Evolutionary conservation across 2,329 filamentous ascomycete genomes (phyloP), one percentile per base, ranked within the genome.

Genomic region (Fusarium sp.): DNA sequence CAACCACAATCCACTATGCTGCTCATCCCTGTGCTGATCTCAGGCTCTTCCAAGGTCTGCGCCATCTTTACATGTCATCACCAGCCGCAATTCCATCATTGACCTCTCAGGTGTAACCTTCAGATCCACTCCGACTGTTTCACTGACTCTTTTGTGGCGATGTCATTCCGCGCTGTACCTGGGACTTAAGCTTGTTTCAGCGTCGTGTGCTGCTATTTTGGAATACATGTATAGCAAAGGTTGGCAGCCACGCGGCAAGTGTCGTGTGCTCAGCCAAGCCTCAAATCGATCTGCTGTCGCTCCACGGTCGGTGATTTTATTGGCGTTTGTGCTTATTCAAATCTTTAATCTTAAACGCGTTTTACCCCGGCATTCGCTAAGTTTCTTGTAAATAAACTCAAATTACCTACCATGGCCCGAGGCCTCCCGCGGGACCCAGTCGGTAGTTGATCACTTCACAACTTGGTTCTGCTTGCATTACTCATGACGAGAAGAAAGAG

Each of bases 1-100:
- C 65, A 72, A 60, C 52, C 60, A 73, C 28, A 32, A 1, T 7
- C 9, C 2, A 3, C 9, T 37, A 47, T 25, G 19, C 4, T 19
- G 4, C 8, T 19, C 23, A 25, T 46, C 65, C 69, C 60, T 70
- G 65, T 10, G 70, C 43, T 28, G 70, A 72, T 72, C 70, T 25
- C 3, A 18, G 21, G 6, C 30, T 10, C 10, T 70, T 70, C 38
- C 44, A 38, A 56, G 56, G 60, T 19, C 69, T 75, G 72, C 72
- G 72, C 72, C 72, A 49, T 72, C 37, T 35, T 58, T 7, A 21
- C n/a, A 65, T 74, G 72, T 74, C 72, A 74, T 74, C 57, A 64
- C 59, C 49, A 61, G 62, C 57, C 54, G 32, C 47, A 38, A 50
- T 30, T 23, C 21, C 33, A 54, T 54, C 50, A 54, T 54, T 19